Percentiles rank a stretch among this genome's conserved stretches.
Evolutionary conservation across 768 basidiomycete genomes (phyloP).

Genomic region (Pluteus cervinus): DNA sequence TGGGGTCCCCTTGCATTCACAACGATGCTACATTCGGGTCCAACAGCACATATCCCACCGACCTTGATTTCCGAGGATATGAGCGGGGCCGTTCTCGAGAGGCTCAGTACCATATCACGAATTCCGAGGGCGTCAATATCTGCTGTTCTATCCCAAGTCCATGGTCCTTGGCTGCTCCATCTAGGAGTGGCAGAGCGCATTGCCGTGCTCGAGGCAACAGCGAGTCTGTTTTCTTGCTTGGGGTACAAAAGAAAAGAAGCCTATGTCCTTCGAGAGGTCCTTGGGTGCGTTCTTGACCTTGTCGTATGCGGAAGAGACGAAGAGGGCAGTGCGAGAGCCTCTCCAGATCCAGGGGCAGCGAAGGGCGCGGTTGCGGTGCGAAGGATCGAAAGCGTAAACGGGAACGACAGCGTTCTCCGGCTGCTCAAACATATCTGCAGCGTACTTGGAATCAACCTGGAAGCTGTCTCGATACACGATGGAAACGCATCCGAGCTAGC

Average conservation of each 20-base stretch:
- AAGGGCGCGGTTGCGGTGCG: constrained; percentile 64
- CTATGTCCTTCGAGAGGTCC: constrained; percentile 77
- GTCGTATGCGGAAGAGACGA: constrained; percentile 83
- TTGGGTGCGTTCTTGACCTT: constrained; percentile 79
- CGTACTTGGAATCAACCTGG: constrained; percentile 78
- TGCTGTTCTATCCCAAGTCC: constrained; percentile 57
- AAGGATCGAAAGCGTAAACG: constrained; percentile 66
- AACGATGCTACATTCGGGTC: constrained; percentile 63
- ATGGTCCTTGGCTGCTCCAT: constrained; percentile 85
- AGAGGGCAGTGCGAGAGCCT: constrained; percentile 42
- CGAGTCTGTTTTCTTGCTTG: constrained; percentile 71
- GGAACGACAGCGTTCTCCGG: constrained; percentile 76
- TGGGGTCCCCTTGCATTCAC: constrained; percentile 79
- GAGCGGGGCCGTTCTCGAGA: constrained; percentile 48
- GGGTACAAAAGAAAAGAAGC: constrained; percentile 88
- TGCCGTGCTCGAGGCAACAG: constrained; percentile 59
- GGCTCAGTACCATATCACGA: constrained; percentile 61
- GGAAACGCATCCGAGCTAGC: constrained; percentile 6
- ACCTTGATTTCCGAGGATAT: constrained; percentile 42
- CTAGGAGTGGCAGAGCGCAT: constrained; percentile 75
- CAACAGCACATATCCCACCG: constrained; percentile 54
- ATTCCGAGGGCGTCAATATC: constrained; percentile 68
- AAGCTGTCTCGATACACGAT: constrained; percentile 53
- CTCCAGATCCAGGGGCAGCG: constrained; percentile 29
- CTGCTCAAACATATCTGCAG: constrained; percentile 71